Evolutionary conservation across 345 rosid genomes (phyloP), one percentile per base, ranked within the genome.

Genomic region (Eucalyptus decipiens): DNA sequence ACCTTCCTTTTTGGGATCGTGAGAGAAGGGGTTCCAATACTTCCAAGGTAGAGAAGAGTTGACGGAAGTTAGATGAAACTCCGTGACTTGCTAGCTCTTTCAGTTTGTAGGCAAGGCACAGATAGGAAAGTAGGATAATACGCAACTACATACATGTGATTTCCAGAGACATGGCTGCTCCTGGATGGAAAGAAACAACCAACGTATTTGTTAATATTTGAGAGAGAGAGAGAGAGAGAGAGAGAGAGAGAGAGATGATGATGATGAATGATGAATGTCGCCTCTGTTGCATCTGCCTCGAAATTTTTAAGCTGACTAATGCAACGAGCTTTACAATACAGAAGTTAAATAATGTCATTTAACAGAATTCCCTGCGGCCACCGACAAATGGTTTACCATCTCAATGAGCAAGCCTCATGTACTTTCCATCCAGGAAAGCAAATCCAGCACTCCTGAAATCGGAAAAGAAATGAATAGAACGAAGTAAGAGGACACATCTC

Each of bases 391-490:
- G 21, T 62, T 86, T n/a, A 48, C 48, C 54, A 37, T 23, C 43
- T 40, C 89, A 21, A 80, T 18, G 12, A 81, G 47, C 26, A 90
- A 88, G 80, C 90, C 95, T 89, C 93, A 93, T 87, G 93, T 88
- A 92, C 90, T 94, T 91, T 90, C 91, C 91, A 93, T 65, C 94
- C 95, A 92, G 30, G 90, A 90, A 87, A 92, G 88, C 85, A 96
- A 89, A 90, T 95, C 94, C 91, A 93, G 52, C 83, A 91, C 76
- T 88, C 91, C 97, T 95, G 92, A 40, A 54, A 19, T 54, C 58
- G 58, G 58, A 54, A 54, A 54, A 54, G 9, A 54, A 54, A 54
- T 54, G 1, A 19, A 19, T 54, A 54, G 11, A 54, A 19, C 58
- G 26, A 52, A 52, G 58, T 52, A 52, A 19, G 58, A 52, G 58